A percentile compares a stretch with the other conserved stretches of the same genome.
Conservation (phyloP, 2,329 filamentous ascomycete species). For the Grosmannia serpens region DNA sequence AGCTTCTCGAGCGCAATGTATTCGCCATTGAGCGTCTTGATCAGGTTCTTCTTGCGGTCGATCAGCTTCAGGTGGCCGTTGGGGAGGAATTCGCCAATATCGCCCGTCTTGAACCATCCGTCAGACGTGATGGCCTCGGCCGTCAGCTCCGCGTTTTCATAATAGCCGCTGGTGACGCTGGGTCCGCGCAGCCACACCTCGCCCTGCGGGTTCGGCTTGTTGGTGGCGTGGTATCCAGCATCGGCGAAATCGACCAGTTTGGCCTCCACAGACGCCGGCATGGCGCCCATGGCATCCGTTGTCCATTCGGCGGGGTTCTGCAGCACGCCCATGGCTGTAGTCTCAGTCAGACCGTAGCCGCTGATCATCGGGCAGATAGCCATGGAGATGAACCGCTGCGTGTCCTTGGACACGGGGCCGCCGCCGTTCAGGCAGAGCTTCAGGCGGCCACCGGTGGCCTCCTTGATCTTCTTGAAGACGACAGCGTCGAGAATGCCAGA, state of each 20-base stretch:
- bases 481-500: constrained; percentile 61
- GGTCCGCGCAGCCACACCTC: constrained; percentile 81
- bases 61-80: constrained; percentile 64
- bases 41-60: constrained; percentile 81
- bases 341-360: constrained; percentile 82
- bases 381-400: constrained; percentile 78
- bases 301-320: constrained; percentile 75
- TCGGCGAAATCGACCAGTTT: constrained; percentile 82
- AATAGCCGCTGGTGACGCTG: constrained; percentile 61
- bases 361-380: constrained; percentile 82
- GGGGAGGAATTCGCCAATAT: constrained; percentile 67
- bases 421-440: constrained; percentile 79
- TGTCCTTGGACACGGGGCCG: constrained; percentile 74
- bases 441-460: constrained; percentile 72
- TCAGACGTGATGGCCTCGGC: constrained; percentile 55
- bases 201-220: constrained; percentile 66
- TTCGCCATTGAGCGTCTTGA: constrained; percentile 73
- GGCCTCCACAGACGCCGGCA: constrained; percentile 62
- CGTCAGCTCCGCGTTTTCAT: constrained; percentile 68
- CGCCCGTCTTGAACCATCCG: constrained; percentile 82
- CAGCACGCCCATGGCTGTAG: constrained; percentile 61
- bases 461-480: constrained; percentile 86
- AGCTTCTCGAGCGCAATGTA: constrained; percentile 74
- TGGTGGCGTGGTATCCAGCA: constrained; percentile 66
- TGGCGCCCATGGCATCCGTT: constrained; percentile 58